Conservation (phyloP, 2,329 filamentous ascomycete species). For the Colletotrichum cuscutae region DNA sequence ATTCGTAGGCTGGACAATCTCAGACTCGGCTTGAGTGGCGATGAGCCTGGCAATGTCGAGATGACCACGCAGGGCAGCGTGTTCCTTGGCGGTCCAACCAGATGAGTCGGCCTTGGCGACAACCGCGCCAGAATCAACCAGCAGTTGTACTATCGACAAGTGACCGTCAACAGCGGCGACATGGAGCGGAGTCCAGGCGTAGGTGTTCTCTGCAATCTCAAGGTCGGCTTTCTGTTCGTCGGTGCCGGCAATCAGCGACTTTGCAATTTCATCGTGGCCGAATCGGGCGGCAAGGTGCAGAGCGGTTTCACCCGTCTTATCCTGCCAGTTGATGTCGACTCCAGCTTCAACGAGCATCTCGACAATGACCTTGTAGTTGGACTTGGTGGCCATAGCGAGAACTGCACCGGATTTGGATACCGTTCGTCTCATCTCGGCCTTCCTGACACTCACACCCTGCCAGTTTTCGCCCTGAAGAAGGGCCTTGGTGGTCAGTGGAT, state of each 20-base stretch:
- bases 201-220: conserved; percentile 83
- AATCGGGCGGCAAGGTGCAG: conserved; percentile 92
- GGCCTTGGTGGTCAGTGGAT: conserved; percentile 84
- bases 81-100: conserved; percentile 94
- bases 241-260: conserved; percentile 77
- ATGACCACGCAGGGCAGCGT: conserved; percentile 90
- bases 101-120: conserved; percentile 82
- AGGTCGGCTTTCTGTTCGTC: conserved; percentile 77
- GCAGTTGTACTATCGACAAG: conserved; percentile 76
- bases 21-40: conserved; percentile 57
- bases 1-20: conserved; percentile 29
- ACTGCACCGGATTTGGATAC: conserved; percentile 89
- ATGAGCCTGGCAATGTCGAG: conserved; percentile 81
- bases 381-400: conserved; percentile 86
- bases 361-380: conserved; percentile 87
- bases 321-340: conserved; percentile 93
- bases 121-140: conserved; percentile 83
- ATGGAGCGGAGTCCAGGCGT: conserved; percentile 95
- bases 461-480: conserved; percentile 85
- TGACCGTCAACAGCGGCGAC: conserved; percentile 92
- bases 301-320: conserved; percentile 89
- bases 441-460: conserved; percentile 71
- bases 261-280: conserved; percentile 83
- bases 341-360: conserved; percentile 88
- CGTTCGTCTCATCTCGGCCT: conserved; percentile 72